A percentile compares a stretch with the other conserved stretches of the same genome.
Conservation (phyloP, 345 rosid genomes). For the Brassica incana region DNA sequence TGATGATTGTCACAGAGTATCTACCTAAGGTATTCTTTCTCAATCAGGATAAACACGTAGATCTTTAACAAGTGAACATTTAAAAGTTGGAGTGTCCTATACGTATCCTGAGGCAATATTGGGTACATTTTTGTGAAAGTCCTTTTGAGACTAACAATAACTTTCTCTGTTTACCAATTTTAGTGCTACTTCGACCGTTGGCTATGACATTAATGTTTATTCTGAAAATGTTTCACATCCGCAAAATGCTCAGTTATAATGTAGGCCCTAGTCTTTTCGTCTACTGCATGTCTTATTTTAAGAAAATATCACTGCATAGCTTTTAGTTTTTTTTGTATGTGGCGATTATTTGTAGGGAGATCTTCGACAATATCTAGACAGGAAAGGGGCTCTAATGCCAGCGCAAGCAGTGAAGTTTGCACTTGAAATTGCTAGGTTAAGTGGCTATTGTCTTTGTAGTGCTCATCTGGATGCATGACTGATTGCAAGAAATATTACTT, state of each 20-base stretch:
- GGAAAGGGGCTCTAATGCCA: constrained; percentile 59
- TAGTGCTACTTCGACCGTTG: constrained; percentile 7
- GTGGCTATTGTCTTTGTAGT: background rate
- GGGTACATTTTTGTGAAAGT: background rate
- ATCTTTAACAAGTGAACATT: background rate
- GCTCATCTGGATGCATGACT: constrained; percentile 2
- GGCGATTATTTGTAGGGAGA: constrained; percentile 57
- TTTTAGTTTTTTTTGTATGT: background rate
- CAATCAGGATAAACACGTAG: background rate
- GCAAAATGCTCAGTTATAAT: constrained; percentile 9
- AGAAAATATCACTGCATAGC: background rate
- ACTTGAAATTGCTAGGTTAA: constrained; percentile 82
- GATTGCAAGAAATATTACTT: background rate
- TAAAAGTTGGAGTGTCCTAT: background rate
- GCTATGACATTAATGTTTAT: constrained; percentile 12
- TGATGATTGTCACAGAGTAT: constrained; percentile 87
- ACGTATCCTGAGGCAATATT: constrained; percentile 1
- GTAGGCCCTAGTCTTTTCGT: background rate
- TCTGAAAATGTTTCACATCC: background rate
- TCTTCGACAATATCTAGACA: constrained; percentile 66
- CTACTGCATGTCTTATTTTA: background rate
- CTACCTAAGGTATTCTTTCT: constrained; percentile 58
- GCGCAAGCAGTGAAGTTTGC: constrained; percentile 72
- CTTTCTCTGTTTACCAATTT: background rate
- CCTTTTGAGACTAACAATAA: background rate